Base-by-base conservation (phyloP, 805 yeast species). In the Yamadazyma sp. region DNA sequence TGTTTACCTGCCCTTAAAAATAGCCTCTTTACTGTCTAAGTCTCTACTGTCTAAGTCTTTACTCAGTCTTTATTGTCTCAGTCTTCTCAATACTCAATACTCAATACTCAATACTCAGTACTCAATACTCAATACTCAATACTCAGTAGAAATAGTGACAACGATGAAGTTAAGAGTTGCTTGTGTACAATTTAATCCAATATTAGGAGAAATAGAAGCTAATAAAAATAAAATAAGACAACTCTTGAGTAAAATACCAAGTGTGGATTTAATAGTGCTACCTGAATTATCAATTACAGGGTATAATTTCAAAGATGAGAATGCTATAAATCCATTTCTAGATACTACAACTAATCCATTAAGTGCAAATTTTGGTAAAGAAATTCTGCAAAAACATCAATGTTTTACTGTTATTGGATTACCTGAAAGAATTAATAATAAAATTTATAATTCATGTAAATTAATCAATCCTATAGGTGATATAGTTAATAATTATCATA, bases 271-370 rank as follows among this genome's bases (percentile, higher is more conserved):
- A n/a, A 55, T 88, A 6, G 73, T 88, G 1, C 68, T 89, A 5
- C 95, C 97, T 0, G 97, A 88, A 50, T 59, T 88, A 32, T 87
- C 94, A 0, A 60, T 89, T 9, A 83, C 95, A 0, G 96, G 96
- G 1, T 88, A 88, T 55, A 82, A 81, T 49, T 89, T 82, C 58
- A 52, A 56, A 19, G 55, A 62, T 17, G 56, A 53, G 27, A 53
- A 48, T 0, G 75, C 69, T 24, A 78, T 82, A 14, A 55, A 48
- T 31, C 89, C 91, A 2, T 80, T 56, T 47, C 53, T 82, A 18
- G 89, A 84, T 42, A 48, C 55, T 1, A 57, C 60, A 0, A 17
- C 2, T 3, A 21, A 31, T 19, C 80, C 83, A 0, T 70, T 68
- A 2, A 62, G 82, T 1, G 65, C 71, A 15, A 54, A 62, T 7